Conservation (phyloP, 768 basidiomycete genomes). For the Trametes cinnabarina region DNA sequence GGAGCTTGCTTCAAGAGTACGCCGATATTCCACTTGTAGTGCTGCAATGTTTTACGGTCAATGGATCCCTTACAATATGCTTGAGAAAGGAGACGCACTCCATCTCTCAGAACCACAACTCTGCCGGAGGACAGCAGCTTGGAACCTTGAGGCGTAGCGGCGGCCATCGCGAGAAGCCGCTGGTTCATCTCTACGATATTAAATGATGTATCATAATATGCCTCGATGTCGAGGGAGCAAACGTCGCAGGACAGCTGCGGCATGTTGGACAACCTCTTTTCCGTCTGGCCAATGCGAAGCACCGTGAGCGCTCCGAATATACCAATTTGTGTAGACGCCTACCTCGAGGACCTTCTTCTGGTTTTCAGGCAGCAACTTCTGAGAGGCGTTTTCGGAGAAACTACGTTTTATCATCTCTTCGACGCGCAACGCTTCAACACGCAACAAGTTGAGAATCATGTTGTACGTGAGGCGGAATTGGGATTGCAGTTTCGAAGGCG, state of each 20-base stretch:
- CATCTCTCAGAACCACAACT: slow-evolving; percentile 79
- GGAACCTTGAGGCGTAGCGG: slow-evolving; percentile 56
- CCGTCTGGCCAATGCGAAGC: slow-evolving; percentile 48
- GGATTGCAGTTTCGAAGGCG: slow-evolving; percentile 86
- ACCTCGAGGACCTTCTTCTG: slow-evolving; percentile 87
- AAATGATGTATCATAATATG: slow-evolving; percentile 69
- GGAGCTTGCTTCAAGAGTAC: slow-evolving; percentile 66
- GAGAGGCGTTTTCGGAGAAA: slow-evolving; percentile 97
- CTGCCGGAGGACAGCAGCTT: slow-evolving; percentile 73
- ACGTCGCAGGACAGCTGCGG: slow-evolving; percentile 64
- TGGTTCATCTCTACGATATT: slow-evolving; percentile 64
- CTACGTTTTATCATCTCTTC: slow-evolving; percentile 99
- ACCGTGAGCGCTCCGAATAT: not conserved
- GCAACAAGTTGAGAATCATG: slow-evolving; percentile 95
- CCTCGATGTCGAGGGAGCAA: slow-evolving; percentile 71
- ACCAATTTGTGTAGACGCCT: slow-evolving; percentile 20
- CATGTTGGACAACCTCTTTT: slow-evolving; percentile 61
- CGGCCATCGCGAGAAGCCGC: slow-evolving; percentile 57
- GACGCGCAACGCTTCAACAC: slow-evolving; percentile 92
- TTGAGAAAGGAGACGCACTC: slow-evolving; percentile 48
- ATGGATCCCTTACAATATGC: not conserved
- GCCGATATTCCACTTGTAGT: slow-evolving; percentile 68
- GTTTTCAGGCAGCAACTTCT: slow-evolving; percentile 88
- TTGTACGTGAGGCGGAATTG: slow-evolving; percentile 99
- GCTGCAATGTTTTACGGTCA: slow-evolving; percentile 43